These are phyloP conservation scores for Coemansia sp. DNA, from an alignment of 192 early-diverging fungal species.

Conservation along the genomic window DNA sequence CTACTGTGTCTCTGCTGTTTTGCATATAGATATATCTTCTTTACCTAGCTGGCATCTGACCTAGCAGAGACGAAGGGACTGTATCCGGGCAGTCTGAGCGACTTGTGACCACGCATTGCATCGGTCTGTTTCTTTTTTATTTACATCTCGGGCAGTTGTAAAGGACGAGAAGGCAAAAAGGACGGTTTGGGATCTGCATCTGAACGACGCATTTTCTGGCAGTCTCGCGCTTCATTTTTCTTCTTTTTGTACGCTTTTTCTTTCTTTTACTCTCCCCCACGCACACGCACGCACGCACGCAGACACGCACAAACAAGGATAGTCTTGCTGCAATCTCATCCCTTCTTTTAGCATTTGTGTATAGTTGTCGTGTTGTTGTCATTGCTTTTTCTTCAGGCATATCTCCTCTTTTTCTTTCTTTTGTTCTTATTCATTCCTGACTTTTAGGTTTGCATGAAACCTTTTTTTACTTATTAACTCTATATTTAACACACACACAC, in stretches of 20 bases:
- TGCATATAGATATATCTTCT: too few relatives aligned
- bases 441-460: not conserved
- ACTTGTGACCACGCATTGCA: not conserved
- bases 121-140: not conserved
- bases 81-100: too few relatives aligned
- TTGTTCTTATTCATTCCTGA: not conserved
- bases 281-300: not conserved
- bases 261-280: not conserved
- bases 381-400: not conserved
- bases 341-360: not conserved
- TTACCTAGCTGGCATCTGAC: too few relatives aligned
- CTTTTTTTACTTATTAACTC: constrained; percentile 2
- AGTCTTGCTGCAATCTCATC: not conserved
- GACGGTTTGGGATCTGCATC: constrained; percentile 1
- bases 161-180: constrained; percentile 1
- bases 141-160: not conserved
- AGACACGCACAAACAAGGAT: constrained; percentile 1
- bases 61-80: too few relatives aligned
- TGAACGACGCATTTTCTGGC: constrained; percentile 5
- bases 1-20: too few relatives aligned
- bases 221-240: constrained; percentile 5
- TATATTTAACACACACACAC: too few relatives aligned
- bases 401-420: constrained; percentile 12
- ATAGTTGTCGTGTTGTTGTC: constrained; percentile 2
- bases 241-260: not conserved